Evolutionary conservation across 148 eudicot genomes (phyloP).

Genomic region (Pouteria glomerata): DNA sequence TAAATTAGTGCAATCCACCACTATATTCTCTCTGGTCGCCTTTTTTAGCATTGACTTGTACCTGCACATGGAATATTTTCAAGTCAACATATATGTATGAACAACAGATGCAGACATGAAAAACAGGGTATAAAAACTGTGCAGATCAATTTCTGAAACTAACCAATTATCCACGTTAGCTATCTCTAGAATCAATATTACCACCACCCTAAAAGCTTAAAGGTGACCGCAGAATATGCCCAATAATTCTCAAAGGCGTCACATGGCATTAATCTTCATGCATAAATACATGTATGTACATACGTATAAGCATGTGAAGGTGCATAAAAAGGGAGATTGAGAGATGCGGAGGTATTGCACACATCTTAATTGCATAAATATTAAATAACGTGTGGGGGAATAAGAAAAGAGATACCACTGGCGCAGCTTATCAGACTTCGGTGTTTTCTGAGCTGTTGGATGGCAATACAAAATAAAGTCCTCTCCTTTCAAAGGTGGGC

Average conservation of each 20-base stretch:
- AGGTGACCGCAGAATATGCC: too few relatives aligned
- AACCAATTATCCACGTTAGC: not conserved
- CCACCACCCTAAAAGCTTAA: not conserved
- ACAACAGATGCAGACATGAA: not conserved
- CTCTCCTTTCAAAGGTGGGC: conserved; percentile 79
- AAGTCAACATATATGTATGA: not conserved
- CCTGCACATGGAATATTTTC: conserved; percentile 34
- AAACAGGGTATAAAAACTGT: not conserved
- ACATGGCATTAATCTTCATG: not conserved
- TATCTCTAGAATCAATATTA: not conserved
- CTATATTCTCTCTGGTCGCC: conserved; percentile 59
- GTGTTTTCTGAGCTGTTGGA: conserved; percentile 78
- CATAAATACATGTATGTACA: not conserved
- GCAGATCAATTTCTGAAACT: not conserved
- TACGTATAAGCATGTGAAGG: not conserved
- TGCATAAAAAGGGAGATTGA: not conserved
- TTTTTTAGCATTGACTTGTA: conserved; percentile 73
- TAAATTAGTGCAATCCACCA: conserved; percentile 54
- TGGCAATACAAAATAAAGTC: conserved; percentile 85
- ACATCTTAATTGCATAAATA: not conserved
- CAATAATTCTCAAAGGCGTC: not conserved
- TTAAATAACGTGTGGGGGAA: not conserved
- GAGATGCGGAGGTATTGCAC: not conserved
- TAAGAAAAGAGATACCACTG: conserved; percentile 46
- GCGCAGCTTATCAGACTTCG: conserved; percentile 64